These are phyloP conservation scores for Gracilaria vermiculophylla DNA, from an alignment of 23 red algal genomes.

Conservation along the genomic window DNA sequence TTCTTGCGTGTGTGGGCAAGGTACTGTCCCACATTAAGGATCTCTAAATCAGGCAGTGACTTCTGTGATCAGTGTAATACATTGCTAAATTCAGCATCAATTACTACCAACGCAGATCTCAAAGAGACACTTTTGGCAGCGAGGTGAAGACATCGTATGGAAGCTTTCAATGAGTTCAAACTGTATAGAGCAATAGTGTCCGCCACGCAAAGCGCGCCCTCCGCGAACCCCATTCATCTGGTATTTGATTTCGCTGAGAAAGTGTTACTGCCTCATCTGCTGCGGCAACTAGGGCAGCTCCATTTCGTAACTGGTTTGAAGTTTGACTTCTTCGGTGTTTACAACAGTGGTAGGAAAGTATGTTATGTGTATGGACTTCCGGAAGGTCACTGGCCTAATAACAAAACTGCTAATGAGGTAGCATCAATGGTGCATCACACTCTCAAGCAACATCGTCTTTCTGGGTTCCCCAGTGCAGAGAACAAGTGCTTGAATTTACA, in stretches of 20 bases:
- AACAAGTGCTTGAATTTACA: too few species aligned
- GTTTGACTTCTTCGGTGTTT: constrained; percentile 7
- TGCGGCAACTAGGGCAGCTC: constrained; percentile 7
- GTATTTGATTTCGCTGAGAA: constrained; percentile 52
- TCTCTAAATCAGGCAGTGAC: background rate
- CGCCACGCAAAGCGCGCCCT: background rate
- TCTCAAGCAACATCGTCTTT: too few species aligned
- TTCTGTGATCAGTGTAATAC: background rate
- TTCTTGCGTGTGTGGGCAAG: constrained; percentile 4
- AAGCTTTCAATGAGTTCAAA: background rate
- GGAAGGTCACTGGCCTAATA: constrained; percentile 34
- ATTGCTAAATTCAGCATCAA: background rate
- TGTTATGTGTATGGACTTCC: background rate
- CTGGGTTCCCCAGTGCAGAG: too few species aligned
- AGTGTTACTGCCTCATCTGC: constrained; percentile 24
- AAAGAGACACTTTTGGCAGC: background rate
- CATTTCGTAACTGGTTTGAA: constrained; percentile 21
- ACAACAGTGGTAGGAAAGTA: background rate
- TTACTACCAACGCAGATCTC: background rate
- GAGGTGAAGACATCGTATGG: background rate
- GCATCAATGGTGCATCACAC: too few species aligned
- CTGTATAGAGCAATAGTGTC: background rate
- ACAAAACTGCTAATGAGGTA: too few species aligned
- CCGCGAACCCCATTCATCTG: background rate
- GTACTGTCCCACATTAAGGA: background rate